Percentiles rank a stretch among this genome's conserved stretches.
phyloP scores from a whole-genome alignment of 192 early-diverging fungal genomes.

The Ambispora gerdemannii region DNA sequence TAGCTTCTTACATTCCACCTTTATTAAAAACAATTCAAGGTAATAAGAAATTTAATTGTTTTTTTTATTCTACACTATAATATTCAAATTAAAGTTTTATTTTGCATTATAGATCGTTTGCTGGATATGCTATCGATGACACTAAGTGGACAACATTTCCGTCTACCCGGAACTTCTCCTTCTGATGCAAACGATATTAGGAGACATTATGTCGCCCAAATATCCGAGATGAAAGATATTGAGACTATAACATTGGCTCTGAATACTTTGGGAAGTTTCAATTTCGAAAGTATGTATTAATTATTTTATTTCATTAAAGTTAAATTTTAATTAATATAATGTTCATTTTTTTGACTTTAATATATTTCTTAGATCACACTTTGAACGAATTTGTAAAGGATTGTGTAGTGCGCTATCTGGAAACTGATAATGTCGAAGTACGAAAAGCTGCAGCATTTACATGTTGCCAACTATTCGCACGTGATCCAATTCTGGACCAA shows the following conservation, averaged over 20 bases:
- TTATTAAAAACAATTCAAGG: constrained; percentile 83
- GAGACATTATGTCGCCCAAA: constrained; percentile 7
- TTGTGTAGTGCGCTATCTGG: constrained; percentile 76
- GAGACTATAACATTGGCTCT: constrained; percentile 80
- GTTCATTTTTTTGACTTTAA: constrained; percentile 2
- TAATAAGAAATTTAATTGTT: constrained; percentile 25
- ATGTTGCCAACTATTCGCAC: constrained; percentile 75
- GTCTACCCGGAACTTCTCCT: constrained; percentile 66
- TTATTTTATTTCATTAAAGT: constrained; percentile 22
- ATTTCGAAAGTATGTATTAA: constrained; percentile 58
- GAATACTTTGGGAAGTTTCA: constrained; percentile 77
- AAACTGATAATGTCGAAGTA: constrained; percentile 72
- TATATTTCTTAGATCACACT: constrained; percentile 50
- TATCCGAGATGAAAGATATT: constrained; percentile 60
- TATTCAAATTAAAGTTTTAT: not conserved
- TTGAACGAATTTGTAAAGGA: constrained; percentile 90
- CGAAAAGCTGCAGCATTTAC: constrained; percentile 83
- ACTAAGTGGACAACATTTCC: constrained; percentile 76
- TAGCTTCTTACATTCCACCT: constrained; percentile 80
- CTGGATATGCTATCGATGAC: constrained; percentile 87
- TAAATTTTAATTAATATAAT: not conserved
- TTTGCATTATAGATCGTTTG: constrained; percentile 59
- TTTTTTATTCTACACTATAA: not conserved
- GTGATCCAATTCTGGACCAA: constrained; percentile 80
- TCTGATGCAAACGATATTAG: constrained; percentile 36